Percentiles rank a stretch among this genome's conserved stretches.
Conservation (phyloP, 805 yeast genomes). For the Wickerhamomyces chambardii region DNA sequence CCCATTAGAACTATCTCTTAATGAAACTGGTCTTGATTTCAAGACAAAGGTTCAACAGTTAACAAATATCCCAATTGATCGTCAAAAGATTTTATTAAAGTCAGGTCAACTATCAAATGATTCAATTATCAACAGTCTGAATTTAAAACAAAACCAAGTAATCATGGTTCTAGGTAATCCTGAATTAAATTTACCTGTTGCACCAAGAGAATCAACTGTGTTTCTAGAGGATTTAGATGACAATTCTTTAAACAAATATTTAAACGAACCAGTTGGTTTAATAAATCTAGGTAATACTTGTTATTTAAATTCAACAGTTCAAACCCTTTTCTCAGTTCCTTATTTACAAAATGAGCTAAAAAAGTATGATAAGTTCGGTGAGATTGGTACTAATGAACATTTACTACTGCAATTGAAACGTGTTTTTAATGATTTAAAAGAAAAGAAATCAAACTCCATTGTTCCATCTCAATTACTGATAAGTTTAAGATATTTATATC, state of each 20-base stretch:
- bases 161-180: conserved; percentile 93
- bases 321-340: conserved; percentile 73
- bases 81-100: conserved; percentile 86
- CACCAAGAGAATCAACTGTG: conserved; percentile 41
- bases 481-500: conserved; percentile 57
- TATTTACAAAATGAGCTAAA: conserved; percentile 62
- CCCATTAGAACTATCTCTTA: conserved; percentile 27
- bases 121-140: conserved; percentile 30
- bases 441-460: conserved; percentile 35
- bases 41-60: conserved; percentile 61
- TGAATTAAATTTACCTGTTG: conserved; percentile 49
- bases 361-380: conserved; percentile 30
- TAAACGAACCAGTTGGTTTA: conserved; percentile 70
- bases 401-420: conserved; percentile 39
- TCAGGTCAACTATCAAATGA: conserved; percentile 85
- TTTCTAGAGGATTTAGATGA: conserved; percentile 64
- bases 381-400: conserved; percentile 24
- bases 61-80: conserved; percentile 78
- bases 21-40: conserved; percentile 37
- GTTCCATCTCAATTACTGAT: conserved; percentile 64
- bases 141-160: conserved; percentile 53
- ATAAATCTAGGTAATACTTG: conserved; percentile 96
- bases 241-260: conserved; percentile 25
- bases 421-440: conserved; percentile 30
- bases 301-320: conserved; percentile 83